Evolutionary conservation across 805 yeast genomes (phyloP), one percentile per base, ranked within the genome.

Genomic region (Wickerhamiella hasegawae): DNA sequence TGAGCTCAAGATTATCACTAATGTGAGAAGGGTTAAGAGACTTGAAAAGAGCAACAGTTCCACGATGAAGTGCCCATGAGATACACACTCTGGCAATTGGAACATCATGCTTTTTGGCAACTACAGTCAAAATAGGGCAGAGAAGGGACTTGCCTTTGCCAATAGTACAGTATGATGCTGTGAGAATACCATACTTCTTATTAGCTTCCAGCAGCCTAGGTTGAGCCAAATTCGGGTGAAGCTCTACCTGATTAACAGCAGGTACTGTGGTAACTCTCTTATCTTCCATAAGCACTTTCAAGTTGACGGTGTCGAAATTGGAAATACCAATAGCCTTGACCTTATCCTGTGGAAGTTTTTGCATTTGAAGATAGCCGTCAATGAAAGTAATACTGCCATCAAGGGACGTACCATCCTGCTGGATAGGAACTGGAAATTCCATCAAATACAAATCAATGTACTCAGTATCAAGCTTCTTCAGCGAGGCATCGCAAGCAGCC

Each of bases 101-200:
- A 8, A 63, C 70, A 17, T 54, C 49, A 47, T 78, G 66, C 54
- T 73, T 72, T 38, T 65, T 49, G 14, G 83, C 81, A 26, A 80
- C 51, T 35, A 66, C 60, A 35, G 66, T 58, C 3, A 76, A 64
- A 12, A 60, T 43, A 16, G 72, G 71, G 34, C 70, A 50, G 39
- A 68, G 62, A 46, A 73, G 47, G 34, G 71, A 63, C 24, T 22
- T 11, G 16, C 58, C 51, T 2, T 75, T 60, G 6, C 85, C 90
- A 40, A 80, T 65, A 26, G 92, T 90, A 20, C 82, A 72, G 55
- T 78, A 81, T 5, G 87, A 87, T 49, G 77, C 78, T 34, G 74
- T 53, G 21, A 60, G 52, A 42, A 76, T 73, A 37, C 63, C 69
- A 37, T 77, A 58, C 19, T 55, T 51, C 35, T 62, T 55, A 54